Base-by-base conservation (phyloP, 441 rosid genomes). In the Pelargonium myrrhifolium region DNA sequence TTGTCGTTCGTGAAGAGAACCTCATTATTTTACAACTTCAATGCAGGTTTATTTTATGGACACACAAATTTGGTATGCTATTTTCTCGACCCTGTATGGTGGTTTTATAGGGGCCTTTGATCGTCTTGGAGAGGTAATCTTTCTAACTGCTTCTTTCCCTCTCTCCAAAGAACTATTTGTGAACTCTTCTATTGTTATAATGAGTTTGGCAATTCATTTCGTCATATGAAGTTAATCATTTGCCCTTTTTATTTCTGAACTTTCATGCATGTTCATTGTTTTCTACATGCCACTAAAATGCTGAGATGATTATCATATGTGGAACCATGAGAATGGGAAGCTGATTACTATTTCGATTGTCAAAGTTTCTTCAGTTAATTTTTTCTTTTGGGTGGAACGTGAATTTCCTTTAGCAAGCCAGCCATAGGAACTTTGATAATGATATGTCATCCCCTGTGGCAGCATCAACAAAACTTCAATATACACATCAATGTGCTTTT, bases 1-100 rank as follows among this genome's bases (percentile, higher is more conserved):
- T 45, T 65, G 60, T 62, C 18, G 62, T 55, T 17, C 58, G 62
- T 70, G 64, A 68, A 18, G 55, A 35, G 7, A 43, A 60, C 66
- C 49, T 65, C 56, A 64, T 78, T 22, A 64, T 62, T 66, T 68
- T 75, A 64, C 26, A 47, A 64, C 61, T 79, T 67, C 59, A 87
- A n/a, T n/a, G n/a, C n/a, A n/a, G n/a, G n/a, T n/a, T n/a, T n/a
- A n/a, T n/a, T n/a, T n/a, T n/a, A n/a, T 94, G 98, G 99, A 95
- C 81, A 85, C 96, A 65, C 98, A 95, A 84, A 89, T 95, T 73
- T 95, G 97, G 99, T 95, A 92, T 84, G 75, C 98, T 64, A 79
- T 89, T 71, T 87, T 76, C 80, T 95, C 98, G 58, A 95, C 99
- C 51, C 69, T 90, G 74, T 89, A 78, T 78, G 99, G 99, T 84